Evolutionary conservation across 371 early-diverging fungal genomes (phyloP).

Genomic region (Zopfochytrium polystomum): DNA sequence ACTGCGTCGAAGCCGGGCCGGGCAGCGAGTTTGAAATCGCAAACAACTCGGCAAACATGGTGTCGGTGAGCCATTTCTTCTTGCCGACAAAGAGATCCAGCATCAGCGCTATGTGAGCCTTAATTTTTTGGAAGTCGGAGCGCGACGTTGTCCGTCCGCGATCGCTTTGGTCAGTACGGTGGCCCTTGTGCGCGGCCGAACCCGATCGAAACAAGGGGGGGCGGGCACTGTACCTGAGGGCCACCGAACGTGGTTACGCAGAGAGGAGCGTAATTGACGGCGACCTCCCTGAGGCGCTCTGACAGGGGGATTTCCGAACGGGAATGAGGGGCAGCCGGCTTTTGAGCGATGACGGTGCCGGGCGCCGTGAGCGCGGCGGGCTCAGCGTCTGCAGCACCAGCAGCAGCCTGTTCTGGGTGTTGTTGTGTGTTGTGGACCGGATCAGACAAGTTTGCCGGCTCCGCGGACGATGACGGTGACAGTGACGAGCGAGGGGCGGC

Average conservation of each 20-base stretch:
- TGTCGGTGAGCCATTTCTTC: conserved; percentile 45
- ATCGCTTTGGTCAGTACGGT: no score
- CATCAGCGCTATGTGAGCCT: conserved; percentile 58
- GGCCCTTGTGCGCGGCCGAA: no score
- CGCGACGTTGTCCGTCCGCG: not conserved
- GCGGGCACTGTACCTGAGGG: conserved; percentile 48
- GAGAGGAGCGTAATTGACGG: conserved; percentile 42
- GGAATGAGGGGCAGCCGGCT: no score
- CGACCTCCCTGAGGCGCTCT: conserved; percentile 28
- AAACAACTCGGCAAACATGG: conserved; percentile 57
- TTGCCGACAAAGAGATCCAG: conserved; percentile 50
- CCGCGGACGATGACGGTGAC: no score
- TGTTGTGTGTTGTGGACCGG: no score
- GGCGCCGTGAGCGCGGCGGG: no score
- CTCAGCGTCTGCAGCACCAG: no score
- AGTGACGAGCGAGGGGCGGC: no score
- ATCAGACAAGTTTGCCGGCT: no score
- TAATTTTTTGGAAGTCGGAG: not conserved
- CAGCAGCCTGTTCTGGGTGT: no score
- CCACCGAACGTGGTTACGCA: conserved; percentile 58
- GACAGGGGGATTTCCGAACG: conserved; percentile 13
- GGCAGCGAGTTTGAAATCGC: conserved; percentile 60
- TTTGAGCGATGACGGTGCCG: no score
- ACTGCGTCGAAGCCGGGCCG: conserved; percentile 59
- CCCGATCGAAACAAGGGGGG: no score